These are phyloP conservation scores for Hypoxylon sp. DNA, from an alignment of 2,329 filamentous ascomycete genomes.

Conservation along the genomic window DNA sequence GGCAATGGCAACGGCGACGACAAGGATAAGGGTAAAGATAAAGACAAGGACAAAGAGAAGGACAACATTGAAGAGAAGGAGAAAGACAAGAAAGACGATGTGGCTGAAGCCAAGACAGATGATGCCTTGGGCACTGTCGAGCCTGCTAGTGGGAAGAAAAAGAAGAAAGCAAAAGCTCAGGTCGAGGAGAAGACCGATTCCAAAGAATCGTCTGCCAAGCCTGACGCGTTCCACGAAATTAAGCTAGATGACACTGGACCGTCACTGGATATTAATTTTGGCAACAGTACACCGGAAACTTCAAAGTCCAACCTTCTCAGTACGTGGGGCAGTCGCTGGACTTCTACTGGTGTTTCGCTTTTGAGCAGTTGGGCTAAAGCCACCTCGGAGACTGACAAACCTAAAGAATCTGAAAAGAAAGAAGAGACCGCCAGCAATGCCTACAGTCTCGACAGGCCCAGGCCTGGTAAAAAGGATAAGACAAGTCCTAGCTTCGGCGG, in stretches of 20 bases:
- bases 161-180: slow-evolving; percentile 60
- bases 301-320: slow-evolving; percentile 63
- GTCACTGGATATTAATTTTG: slow-evolving; percentile 70
- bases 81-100: slow-evolving; percentile 54
- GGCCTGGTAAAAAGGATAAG: slow-evolving; percentile 68
- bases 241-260: slow-evolving; percentile 74
- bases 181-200: slow-evolving; percentile 58
- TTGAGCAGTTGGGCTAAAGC: slow-evolving; percentile 60
- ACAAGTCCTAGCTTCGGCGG: slow-evolving; percentile 64
- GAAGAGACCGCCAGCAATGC: slow-evolving; percentile 62
- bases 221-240: slow-evolving; percentile 77
- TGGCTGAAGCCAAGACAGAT: slow-evolving; percentile 60
- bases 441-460: slow-evolving; percentile 64
- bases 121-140: slow-evolving; percentile 68
- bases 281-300: slow-evolving; percentile 58
- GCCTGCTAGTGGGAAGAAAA: slow-evolving; percentile 64
- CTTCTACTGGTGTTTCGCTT: slow-evolving; percentile 59
- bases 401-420: slow-evolving; percentile 58
- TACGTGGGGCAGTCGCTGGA: slow-evolving; percentile 73
- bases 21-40: slow-evolving; percentile 60
- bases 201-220: slow-evolving; percentile 56
- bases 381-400: slow-evolving; percentile 50
- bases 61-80: slow-evolving; percentile 47
- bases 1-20: slow-evolving; percentile 55
- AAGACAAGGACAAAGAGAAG: slow-evolving; percentile 42